A percentile compares a stretch with the other conserved stretches of the same genome.
Conservation (phyloP, 73 alveolate species). For the Tetrahymena borealis region DNA sequence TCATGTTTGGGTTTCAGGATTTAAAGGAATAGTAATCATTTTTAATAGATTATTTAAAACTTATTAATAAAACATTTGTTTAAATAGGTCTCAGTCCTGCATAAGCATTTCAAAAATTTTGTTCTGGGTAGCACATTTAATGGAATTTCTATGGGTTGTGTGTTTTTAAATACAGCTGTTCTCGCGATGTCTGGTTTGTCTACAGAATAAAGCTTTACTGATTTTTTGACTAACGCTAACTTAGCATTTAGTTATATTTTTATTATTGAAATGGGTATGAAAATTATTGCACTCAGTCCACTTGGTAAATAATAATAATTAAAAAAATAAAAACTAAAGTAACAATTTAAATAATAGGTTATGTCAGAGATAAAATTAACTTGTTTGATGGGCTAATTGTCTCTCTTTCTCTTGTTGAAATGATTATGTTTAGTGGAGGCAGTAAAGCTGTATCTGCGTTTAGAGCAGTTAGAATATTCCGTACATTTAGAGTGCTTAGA, state of each 20-base stretch:
- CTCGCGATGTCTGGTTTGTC: constrained; percentile 84
- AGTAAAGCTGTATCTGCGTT: constrained; percentile 64
- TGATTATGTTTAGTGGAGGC: constrained; percentile 65
- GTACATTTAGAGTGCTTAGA: constrained; percentile 92
- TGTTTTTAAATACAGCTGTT: constrained; percentile 71
- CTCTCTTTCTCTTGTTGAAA: constrained; percentile 73
- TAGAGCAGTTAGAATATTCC: constrained; percentile 84
- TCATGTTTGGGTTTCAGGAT: no score
- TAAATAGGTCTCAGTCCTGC: no score
- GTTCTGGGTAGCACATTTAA: neutral
- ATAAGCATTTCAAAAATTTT: neutral
- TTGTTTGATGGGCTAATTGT: constrained; percentile 88
- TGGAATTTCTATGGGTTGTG: constrained; percentile 27
- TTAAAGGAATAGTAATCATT: no score
- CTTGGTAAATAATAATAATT: neutral
- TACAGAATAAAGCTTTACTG: constrained; percentile 44
- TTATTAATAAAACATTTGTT: no score
- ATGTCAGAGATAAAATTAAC: constrained; percentile 87
- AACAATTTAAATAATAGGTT: constrained; percentile 20
- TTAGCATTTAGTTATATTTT: constrained; percentile 75
- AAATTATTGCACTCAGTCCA: constrained; percentile 86
- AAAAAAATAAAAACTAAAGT: no score
- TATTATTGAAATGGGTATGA: constrained; percentile 84
- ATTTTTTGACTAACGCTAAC: constrained; percentile 55
- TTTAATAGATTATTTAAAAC: no score